These are phyloP conservation scores for Moesziomyces globuligerus DNA, from an alignment of 1,284 basidiomycete species.

Conservation along the genomic window DNA sequence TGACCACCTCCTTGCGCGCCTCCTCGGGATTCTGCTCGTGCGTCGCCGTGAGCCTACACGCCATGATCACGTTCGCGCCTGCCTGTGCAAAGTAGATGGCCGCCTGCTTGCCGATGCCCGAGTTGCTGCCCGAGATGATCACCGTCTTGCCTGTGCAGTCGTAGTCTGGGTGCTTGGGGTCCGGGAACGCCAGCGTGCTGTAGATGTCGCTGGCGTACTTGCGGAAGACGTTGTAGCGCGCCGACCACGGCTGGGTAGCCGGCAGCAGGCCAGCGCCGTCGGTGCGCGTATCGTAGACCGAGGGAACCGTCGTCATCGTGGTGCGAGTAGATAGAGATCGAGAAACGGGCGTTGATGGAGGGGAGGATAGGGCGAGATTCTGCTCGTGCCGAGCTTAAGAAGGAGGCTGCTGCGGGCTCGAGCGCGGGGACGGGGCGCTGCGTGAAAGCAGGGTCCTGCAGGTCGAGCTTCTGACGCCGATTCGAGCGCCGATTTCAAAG, in stretches of 20 bases:
- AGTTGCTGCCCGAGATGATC: conserved; percentile 53
- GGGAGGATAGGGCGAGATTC: too few species aligned
- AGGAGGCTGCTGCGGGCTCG: too few species aligned
- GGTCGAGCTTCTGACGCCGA: too few species aligned
- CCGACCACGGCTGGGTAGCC: conserved; percentile 38
- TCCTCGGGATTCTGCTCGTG: conserved; percentile 57
- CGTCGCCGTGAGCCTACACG: conserved; percentile 50
- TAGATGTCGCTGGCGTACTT: conserved; percentile 29
- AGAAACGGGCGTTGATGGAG: background rate
- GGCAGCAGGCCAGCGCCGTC: conserved; percentile 50
- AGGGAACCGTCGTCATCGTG: conserved; percentile 13
- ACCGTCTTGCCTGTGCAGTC: conserved; percentile 52
- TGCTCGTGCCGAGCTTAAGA: too few species aligned
- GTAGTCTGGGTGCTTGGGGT: conserved; percentile 13
- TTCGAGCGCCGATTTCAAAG: too few species aligned
- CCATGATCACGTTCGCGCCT: conserved; percentile 54
- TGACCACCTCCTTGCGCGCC: conserved; percentile 38
- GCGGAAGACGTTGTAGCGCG: conserved; percentile 22
- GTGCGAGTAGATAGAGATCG: background rate
- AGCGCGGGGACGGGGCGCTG: too few species aligned
- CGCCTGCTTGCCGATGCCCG: conserved; percentile 55
- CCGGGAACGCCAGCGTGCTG: conserved; percentile 16
- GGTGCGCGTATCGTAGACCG: conserved; percentile 57
- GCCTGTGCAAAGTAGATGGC: conserved; percentile 46
- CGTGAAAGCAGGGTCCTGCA: too few species aligned